Evolutionary conservation across 1,284 basidiomycete species (phyloP).

Genomic region (Tilletia indica): DNA sequence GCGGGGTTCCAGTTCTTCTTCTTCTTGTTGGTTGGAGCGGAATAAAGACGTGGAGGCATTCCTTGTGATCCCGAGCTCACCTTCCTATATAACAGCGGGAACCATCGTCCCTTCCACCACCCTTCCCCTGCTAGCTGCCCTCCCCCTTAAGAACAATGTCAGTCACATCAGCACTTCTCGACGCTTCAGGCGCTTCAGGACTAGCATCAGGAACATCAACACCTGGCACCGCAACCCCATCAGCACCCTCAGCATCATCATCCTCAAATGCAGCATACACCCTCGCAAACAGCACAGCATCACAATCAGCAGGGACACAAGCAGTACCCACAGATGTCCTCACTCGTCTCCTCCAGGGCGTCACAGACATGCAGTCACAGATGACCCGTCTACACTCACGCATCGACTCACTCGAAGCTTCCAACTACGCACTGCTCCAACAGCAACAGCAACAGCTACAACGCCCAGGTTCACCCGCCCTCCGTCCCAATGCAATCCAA

Average conservation of each 20-base stretch:
- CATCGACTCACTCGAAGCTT: slow-evolving; percentile 22
- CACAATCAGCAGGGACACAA: neutral
- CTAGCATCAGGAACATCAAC: neutral
- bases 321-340: slow-evolving; percentile 13
- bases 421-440: slow-evolving; percentile 33
- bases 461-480: slow-evolving; percentile 31
- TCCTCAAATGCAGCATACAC: neutral
- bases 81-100: no score
- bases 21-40: no score
- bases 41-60: no score
- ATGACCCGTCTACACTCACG: slow-evolving; percentile 17
- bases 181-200: neutral
- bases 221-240: slow-evolving; percentile 7
- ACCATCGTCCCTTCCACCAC: no score
- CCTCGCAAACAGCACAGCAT: neutral
- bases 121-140: no score
- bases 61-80: no score
- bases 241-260: neutral
- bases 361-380: slow-evolving; percentile 40
- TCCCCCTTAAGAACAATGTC: no score
- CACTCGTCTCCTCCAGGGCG: slow-evolving; percentile 44
- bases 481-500: slow-evolving; percentile 19
- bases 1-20: no score
- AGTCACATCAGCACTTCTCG: no score
- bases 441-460: slow-evolving; percentile 27